Evolutionary conservation across 441 rosid species (phyloP).

Genomic region (Raphanus hybrid): DNA sequence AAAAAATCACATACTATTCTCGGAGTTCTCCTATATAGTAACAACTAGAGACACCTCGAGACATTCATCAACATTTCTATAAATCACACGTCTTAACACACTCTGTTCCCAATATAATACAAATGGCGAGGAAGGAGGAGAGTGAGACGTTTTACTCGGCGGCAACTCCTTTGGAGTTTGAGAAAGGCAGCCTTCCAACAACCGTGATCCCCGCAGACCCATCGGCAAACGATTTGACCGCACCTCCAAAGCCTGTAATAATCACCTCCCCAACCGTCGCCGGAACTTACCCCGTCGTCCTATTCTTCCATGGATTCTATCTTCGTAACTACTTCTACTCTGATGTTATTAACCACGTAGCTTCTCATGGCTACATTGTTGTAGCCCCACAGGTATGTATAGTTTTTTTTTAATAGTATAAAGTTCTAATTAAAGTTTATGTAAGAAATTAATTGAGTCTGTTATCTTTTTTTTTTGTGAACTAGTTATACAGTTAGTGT

Average conservation of each 20-base stretch:
- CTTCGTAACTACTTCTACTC: slow-evolving; percentile 52
- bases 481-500: too few species aligned
- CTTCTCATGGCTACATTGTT: slow-evolving; percentile 66
- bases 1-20: background rate
- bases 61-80: slow-evolving; percentile 2
- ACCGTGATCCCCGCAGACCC: slow-evolving; percentile 25
- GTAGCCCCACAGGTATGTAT: slow-evolving; percentile 64
- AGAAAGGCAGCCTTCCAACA: slow-evolving; percentile 36
- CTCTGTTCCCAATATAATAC: background rate
- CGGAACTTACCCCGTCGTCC: slow-evolving; percentile 53
- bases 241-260: slow-evolving; percentile 51
- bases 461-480: too few species aligned
- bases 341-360: slow-evolving; percentile 47
- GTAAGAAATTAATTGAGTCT: too few species aligned
- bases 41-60: background rate
- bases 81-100: background rate
- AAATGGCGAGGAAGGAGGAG: slow-evolving; percentile 23
- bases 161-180: slow-evolving; percentile 26
- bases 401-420: background rate
- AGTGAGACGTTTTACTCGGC: slow-evolving; percentile 11
- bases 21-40: background rate
- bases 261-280: slow-evolving; percentile 43
- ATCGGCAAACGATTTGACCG: slow-evolving; percentile 6
- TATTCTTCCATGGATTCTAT: slow-evolving; percentile 61
- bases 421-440: background rate